Conservation (phyloP, 2,329 filamentous ascomycete genomes). For the Fusarium nygamai region DNA sequence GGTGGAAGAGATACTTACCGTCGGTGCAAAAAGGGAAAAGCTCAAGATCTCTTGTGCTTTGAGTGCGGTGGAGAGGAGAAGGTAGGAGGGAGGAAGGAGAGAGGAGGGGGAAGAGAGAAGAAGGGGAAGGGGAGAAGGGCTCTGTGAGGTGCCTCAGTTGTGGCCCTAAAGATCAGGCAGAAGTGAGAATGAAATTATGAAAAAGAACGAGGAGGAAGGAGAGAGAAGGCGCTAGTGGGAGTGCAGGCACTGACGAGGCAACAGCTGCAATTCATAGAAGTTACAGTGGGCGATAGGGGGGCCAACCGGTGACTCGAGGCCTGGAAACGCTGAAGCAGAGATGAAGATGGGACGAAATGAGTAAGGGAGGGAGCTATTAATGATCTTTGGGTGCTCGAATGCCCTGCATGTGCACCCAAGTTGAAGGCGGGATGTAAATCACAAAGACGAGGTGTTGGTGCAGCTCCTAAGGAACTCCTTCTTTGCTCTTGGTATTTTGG, state of each 20-base stretch:
- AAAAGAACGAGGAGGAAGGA: not conserved
- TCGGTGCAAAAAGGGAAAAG: not conserved
- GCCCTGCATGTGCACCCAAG: not conserved
- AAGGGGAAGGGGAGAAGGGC: too few species aligned
- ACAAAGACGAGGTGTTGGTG: not conserved
- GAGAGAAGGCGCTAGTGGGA: not conserved
- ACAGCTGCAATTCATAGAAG: not conserved
- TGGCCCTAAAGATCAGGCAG: constrained; percentile 2
- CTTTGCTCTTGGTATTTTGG: not conserved
- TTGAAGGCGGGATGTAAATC: not conserved
- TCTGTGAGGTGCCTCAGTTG: not conserved
- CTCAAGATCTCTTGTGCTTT: not conserved
- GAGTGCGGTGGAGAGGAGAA: not conserved
- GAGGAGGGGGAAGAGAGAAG: not conserved
- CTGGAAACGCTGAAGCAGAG: too few species aligned
- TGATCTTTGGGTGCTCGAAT: not conserved
- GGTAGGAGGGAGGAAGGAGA: not conserved
- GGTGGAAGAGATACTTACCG: not conserved
- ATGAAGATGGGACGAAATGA: not conserved
- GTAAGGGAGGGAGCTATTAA: fast-evolving
- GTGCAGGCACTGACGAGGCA: not conserved
- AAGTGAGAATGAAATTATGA: not conserved
- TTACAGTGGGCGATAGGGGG: not conserved
- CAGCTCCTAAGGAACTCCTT: not conserved
- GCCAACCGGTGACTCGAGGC: too few species aligned